phyloP scores from a whole-genome alignment of 192 early-diverging fungal species.

The Dimargaris xerosporica region DNA sequence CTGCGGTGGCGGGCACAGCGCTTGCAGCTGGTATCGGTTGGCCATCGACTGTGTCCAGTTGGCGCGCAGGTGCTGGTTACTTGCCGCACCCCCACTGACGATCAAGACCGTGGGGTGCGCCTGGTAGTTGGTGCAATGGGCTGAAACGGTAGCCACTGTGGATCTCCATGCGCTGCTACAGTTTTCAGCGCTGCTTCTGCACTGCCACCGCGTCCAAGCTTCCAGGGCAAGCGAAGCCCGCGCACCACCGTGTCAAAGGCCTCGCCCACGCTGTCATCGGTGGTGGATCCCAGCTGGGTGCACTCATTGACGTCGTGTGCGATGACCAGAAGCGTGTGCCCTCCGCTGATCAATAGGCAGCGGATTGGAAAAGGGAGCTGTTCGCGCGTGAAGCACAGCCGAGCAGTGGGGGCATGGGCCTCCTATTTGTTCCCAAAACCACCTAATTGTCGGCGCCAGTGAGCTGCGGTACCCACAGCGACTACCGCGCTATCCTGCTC shows the following conservation, averaged over 20 bases:
- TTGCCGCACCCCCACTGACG: conserved; percentile 64
- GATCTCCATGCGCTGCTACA: conserved; percentile 35
- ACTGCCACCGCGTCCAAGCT: conserved; percentile 42
- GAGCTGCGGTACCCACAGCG: no score
- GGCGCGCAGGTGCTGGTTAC: conserved; percentile 45
- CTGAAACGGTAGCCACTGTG: conserved; percentile 20
- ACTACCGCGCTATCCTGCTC: conserved; percentile 39
- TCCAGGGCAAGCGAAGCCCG: conserved; percentile 47
- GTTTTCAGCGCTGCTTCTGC: conserved; percentile 54
- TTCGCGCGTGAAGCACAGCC: conserved; percentile 27
- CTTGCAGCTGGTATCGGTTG: no score
- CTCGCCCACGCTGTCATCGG: conserved; percentile 63
- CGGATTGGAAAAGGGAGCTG: conserved; percentile 44
- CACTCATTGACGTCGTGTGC: conserved; percentile 41
- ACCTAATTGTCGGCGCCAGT: no score
- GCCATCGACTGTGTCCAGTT: no score
- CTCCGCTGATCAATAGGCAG: conserved; percentile 58
- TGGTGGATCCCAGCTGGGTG: conserved; percentile 44
- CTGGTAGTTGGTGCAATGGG: conserved; percentile 18
- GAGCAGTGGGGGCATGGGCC: conserved; percentile 63
- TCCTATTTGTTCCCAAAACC: no score
- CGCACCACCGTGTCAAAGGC: conserved; percentile 67
- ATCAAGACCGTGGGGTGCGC: conserved; percentile 35
- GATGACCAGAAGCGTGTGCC: conserved; percentile 49
- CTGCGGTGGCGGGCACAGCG: no score